Evolutionary conservation across 768 basidiomycete species (phyloP).

Genomic region (Lepiota brunneoincarnata): DNA sequence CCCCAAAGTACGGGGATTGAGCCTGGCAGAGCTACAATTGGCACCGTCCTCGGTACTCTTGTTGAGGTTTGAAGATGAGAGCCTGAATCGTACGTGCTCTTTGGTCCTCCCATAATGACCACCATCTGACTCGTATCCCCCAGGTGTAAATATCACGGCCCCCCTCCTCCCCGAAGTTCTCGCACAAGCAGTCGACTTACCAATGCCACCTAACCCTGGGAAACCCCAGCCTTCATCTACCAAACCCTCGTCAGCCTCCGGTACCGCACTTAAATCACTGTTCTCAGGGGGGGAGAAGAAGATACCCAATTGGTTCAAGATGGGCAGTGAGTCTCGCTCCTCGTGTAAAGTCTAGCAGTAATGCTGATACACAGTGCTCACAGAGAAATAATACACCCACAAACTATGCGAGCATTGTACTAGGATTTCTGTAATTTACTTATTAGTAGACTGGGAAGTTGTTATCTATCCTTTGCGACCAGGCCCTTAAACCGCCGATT

Average conservation of each 20-base stretch:
- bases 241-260: conserved; percentile 5
- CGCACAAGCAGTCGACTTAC: conserved; percentile 63
- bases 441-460: conserved; percentile 77
- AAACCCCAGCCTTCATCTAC: conserved; percentile 6
- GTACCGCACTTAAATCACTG: background rate
- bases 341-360: background rate
- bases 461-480: conserved; percentile 72
- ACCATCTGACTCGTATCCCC: background rate
- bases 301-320: conserved; percentile 78
- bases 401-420: conserved; percentile 3
- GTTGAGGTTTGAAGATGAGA: conserved; percentile 71
- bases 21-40: conserved; percentile 66
- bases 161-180: conserved; percentile 61
- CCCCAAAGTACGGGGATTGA: conserved; percentile 62
- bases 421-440: conserved; percentile 6
- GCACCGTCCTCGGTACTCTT: conserved; percentile 80
- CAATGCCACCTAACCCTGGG: conserved; percentile 43
- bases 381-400: conserved; percentile 22
- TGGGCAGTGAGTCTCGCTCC: conserved; percentile 48
- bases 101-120: background rate
- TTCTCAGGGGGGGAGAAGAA: conserved; percentile 42
- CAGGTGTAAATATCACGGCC: conserved; percentile 56
- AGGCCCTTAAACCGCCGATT: conserved; percentile 79
- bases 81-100: conserved; percentile 56
- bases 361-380: background rate